Evolutionary conservation across 331 rosid species (phyloP).

Genomic region (Malus hybrid): DNA sequence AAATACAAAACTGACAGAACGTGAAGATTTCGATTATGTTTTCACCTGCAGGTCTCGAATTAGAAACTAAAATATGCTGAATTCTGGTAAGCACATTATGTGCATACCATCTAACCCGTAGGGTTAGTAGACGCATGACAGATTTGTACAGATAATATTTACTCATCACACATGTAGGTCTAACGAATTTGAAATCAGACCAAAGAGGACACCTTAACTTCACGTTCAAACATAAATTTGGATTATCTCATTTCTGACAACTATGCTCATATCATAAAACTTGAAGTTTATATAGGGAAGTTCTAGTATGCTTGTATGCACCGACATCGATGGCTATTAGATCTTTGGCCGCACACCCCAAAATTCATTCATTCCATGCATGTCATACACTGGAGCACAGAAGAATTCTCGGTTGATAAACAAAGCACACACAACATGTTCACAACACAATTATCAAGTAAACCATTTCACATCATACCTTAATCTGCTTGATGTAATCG

Average conservation of each 20-base stretch:
- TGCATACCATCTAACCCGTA: neutral
- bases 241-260: neutral
- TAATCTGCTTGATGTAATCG: slow-evolving; percentile 48
- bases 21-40: neutral
- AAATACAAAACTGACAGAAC: neutral
- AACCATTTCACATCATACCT: slow-evolving; percentile 28
- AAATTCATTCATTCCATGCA: neutral
- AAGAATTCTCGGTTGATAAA: neutral
- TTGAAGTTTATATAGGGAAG: neutral
- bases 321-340: too few relatives aligned
- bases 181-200: neutral
- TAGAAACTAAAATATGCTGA: neutral
- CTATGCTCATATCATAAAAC: neutral
- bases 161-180: neutral
- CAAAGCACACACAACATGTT: neutral
- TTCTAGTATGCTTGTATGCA: too few relatives aligned
- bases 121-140: too few relatives aligned
- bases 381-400: neutral
- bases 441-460: neutral
- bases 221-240: neutral
- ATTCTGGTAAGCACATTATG: neutral
- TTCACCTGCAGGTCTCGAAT: neutral
- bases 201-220: neutral
- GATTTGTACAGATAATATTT: neutral
- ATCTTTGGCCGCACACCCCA: neutral